phyloP scores from a whole-genome alignment of 768 basidiomycete genomes.

The Cyclocybe aegerita region DNA sequence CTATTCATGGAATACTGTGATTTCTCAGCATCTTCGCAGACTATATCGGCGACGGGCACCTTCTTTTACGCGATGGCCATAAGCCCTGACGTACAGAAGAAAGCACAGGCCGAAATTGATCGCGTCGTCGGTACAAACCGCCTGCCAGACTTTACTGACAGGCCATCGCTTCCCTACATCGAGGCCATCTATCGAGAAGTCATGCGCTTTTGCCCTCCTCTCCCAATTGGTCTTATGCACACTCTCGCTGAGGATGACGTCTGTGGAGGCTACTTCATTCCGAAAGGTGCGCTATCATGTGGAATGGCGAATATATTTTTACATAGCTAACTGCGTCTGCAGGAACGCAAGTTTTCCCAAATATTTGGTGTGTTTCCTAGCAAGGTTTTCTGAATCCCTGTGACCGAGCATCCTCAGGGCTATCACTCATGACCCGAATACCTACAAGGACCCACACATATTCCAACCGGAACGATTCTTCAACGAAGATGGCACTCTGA shows the following conservation, averaged over 20 bases:
- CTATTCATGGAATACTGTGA: too few species aligned
- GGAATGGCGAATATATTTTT: too few species aligned
- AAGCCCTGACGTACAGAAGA: too few species aligned
- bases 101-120: too few species aligned
- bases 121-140: too few species aligned
- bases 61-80: background rate
- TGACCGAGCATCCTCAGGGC: conserved; percentile 2
- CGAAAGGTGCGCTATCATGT: conserved; percentile 9
- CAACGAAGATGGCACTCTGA: background rate
- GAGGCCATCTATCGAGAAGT: too few species aligned
- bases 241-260: too few species aligned
- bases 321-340: too few species aligned
- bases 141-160: too few species aligned
- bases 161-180: too few species aligned
- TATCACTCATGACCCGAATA: conserved; percentile 14
- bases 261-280: conserved; percentile 20
- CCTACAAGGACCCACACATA: conserved; percentile 14
- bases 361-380: background rate
- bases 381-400: background rate
- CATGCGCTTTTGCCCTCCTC: too few species aligned
- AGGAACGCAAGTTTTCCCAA: background rate
- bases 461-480: conserved; percentile 23
- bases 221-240: too few species aligned
- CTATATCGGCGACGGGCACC: conserved; percentile 1
- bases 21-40: background rate